A percentile compares a stretch with the other conserved stretches of the same genome.
Evolutionary conservation across 2,329 filamentous ascomycete species (phyloP).

Genomic region (Beauveria sp.): DNA sequence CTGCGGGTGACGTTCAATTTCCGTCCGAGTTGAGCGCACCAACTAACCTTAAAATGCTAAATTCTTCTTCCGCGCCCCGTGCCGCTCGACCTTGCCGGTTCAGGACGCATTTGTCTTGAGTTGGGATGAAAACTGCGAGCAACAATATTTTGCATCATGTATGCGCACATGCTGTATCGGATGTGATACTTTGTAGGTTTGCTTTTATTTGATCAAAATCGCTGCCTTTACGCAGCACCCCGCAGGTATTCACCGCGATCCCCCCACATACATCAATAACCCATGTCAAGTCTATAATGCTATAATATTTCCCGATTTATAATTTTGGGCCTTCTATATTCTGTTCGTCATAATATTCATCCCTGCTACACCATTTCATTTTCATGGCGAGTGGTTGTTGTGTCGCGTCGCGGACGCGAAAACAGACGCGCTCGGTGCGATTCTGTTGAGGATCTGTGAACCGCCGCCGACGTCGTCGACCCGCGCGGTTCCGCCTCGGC

Average conservation of each 20-base stretch:
- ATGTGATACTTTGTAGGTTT: not conserved
- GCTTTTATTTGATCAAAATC: not conserved
- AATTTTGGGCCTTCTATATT: not conserved
- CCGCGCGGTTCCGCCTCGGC: slow-evolving; percentile 8
- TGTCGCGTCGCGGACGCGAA: slow-evolving; percentile 1
- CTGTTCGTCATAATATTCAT: not conserved
- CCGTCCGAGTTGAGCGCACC: too few species aligned
- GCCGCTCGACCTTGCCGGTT: not conserved
- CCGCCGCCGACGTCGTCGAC: slow-evolving; percentile 7
- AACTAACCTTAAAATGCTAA: too few species aligned
- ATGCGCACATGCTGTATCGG: not conserved
- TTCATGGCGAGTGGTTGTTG: slow-evolving; percentile 1
- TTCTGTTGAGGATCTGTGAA: slow-evolving; percentile 6
- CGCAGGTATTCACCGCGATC: not conserved
- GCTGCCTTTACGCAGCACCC: not conserved
- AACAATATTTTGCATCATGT: not conserved
- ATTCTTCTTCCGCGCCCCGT: not conserved
- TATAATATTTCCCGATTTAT: not conserved
- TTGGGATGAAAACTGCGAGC: not conserved
- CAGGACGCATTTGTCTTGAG: not conserved
- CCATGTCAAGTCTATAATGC: not conserved
- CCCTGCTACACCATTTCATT: slow-evolving; percentile 5
- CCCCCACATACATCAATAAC: not conserved
- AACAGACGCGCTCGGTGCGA: slow-evolving; percentile 10
- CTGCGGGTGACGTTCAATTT: too few species aligned